These are phyloP conservation scores for Aciculosporium take DNA, from an alignment of 2,329 filamentous ascomycete genomes.

Conservation along the genomic window DNA sequence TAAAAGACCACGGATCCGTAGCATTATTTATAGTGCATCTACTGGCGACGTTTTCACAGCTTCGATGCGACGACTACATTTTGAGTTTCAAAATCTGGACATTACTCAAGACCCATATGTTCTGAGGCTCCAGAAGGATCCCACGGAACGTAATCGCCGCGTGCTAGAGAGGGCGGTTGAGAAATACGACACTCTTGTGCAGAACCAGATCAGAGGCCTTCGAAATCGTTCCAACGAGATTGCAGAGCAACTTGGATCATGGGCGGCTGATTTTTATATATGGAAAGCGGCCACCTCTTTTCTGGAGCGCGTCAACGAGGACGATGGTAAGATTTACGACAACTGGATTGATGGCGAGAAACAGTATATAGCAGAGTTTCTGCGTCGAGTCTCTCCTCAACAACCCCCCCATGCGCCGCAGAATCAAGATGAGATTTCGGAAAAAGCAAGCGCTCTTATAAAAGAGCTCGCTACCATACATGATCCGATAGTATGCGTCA, in stretches of 20 bases:
- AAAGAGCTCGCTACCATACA: conserved; percentile 30
- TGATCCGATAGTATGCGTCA: conserved; percentile 38
- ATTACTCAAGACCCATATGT: conserved; percentile 49
- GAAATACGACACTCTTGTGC: conserved; percentile 35
- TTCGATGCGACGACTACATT: conserved; percentile 29
- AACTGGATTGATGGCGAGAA: conserved; percentile 36
- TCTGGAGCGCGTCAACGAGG: conserved; percentile 11
- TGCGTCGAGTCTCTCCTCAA: conserved; percentile 22
- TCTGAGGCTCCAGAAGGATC: conserved; percentile 27
- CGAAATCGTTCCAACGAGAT: conserved; percentile 35
- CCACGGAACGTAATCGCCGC: conserved; percentile 25
- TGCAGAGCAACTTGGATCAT: conserved; percentile 45
- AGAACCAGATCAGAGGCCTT: conserved; percentile 42
- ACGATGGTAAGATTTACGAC: conserved; percentile 16
- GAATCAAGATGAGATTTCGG: conserved; percentile 26
- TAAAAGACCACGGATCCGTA: conserved; percentile 46
- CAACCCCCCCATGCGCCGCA: conserved; percentile 8
- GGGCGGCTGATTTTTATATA: conserved; percentile 57
- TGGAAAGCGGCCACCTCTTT: conserved; percentile 28
- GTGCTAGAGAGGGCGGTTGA: conserved; percentile 24
- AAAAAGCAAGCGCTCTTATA: conserved; percentile 45
- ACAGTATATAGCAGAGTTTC: conserved; percentile 35
- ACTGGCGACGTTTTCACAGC: conserved; percentile 11
- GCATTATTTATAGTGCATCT: conserved; percentile 17
- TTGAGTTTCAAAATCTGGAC: conserved; percentile 30